Base-by-base conservation (phyloP, 2,329 filamentous ascomycete species). In the Chaetomium strumarium region DNA sequence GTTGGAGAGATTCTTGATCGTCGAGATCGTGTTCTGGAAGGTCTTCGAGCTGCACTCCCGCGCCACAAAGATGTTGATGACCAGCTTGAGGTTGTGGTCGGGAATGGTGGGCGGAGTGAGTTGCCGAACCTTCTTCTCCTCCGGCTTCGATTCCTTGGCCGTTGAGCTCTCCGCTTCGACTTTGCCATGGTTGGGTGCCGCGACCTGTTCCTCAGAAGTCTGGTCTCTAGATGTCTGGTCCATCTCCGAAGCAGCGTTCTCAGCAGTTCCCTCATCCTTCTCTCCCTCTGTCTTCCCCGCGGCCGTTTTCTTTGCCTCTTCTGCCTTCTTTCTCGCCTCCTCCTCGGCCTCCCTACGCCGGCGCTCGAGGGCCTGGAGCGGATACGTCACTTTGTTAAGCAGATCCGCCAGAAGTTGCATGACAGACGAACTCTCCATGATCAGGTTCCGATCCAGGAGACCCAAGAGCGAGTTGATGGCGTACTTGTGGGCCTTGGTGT, bases 41-140 rank as follows among this genome's bases (percentile, higher is more conserved):
- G 93, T 97, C 75, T 96, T 96, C 58, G 89, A 91, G 65, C 90
- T 96, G 72, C 93, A 99, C 69, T 99, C 93, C 45, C 91, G 86
- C 57, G 92, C 92, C 40, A 95, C 90, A 60, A 99, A 88, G 52
- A 99, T 96, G 67, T 93, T 93, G 62, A 97, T 88, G n/a, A 99
- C 90, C 52, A 97, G 76, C 53, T 88, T 88, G 52, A 99, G 79
- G 66, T 97, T 96, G 65, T 90, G 81, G 30, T 92, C 83, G 5
- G 93, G 91, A 50, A 99, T 85, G 41, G 91, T 78, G 0, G 93
- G 93, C 30, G 91, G 88, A 46, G 86, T 83, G 48, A 96, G 58
- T 71, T 82, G 68, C 69, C 80, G 70, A 66, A 81, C 66, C 64
- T 78, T 74, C 65, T 76, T 79, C 57, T 73, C 67, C 5, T 68